phyloP scores from a whole-genome alignment of 192 early-diverging fungal genomes.

The Gaertneriomyces sp. region DNA sequence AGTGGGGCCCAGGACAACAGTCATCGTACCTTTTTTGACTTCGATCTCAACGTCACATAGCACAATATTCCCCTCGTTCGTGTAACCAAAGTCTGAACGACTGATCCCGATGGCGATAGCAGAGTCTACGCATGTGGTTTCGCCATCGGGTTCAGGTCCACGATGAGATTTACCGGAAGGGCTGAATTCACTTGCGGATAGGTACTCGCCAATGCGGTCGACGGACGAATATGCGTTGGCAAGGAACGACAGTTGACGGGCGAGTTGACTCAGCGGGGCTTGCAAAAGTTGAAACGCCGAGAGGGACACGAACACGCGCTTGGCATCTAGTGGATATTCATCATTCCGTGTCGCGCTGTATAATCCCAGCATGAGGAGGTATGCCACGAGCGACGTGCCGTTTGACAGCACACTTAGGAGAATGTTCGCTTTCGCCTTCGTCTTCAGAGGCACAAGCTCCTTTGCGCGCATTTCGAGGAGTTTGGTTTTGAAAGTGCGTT shows the following conservation, averaged over 20 bases:
- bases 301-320: slow-evolving; percentile 19
- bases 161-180: too few relatives aligned
- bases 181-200: not conserved
- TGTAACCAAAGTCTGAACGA: slow-evolving; percentile 2
- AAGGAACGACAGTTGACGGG: slow-evolving; percentile 4
- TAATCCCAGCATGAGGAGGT: slow-evolving; percentile 13
- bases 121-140: too few relatives aligned
- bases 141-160: too few relatives aligned
- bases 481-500: slow-evolving; percentile 27
- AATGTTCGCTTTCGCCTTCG: slow-evolving; percentile 3
- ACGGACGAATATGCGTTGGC: not conserved
- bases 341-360: slow-evolving; percentile 12
- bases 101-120: too few relatives aligned
- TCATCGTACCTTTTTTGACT: slow-evolving; percentile 32
- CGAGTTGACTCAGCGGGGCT: slow-evolving; percentile 5
- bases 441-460: slow-evolving; percentile 17
- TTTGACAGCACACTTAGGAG: slow-evolving; percentile 13
- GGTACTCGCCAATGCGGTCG: slow-evolving; percentile 5
- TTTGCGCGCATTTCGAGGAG: slow-evolving; percentile 10
- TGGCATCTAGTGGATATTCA: slow-evolving; percentile 12
- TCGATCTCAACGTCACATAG: slow-evolving; percentile 35
- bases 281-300: slow-evolving; percentile 7
- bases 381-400: slow-evolving; percentile 20
- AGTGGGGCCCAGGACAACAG: slow-evolving; percentile 45
- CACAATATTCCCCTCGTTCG: not conserved